Percentiles rank a stretch among this genome's conserved stretches.
Conservation (phyloP, 2,329 filamentous ascomycete species). For the Xylogone sp. region DNA sequence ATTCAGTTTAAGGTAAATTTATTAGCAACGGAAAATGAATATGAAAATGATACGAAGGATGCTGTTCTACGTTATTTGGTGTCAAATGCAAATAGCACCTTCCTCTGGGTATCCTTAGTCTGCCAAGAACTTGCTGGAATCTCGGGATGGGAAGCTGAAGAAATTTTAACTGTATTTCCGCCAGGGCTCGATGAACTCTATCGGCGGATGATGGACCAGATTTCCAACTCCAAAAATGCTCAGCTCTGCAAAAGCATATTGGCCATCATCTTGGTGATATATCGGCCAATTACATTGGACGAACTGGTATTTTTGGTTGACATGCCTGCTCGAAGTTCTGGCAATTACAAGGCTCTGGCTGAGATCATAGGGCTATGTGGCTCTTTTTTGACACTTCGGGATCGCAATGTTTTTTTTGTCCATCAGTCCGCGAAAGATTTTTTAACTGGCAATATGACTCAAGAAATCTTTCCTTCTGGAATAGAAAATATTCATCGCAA, state of each 20-base stretch:
- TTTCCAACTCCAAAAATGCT: slow-evolving; percentile 24
- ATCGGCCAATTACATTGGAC: slow-evolving; percentile 31
- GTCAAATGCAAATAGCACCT: slow-evolving; percentile 22
- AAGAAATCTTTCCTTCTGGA: slow-evolving; percentile 27
- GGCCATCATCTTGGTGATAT: slow-evolving; percentile 22
- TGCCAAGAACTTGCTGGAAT: slow-evolving; percentile 16
- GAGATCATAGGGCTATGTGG: slow-evolving; percentile 32
- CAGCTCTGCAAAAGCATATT: slow-evolving; percentile 30
- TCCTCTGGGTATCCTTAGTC: slow-evolving; percentile 21
- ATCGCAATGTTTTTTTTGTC: not conserved
- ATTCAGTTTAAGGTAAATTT: slow-evolving; percentile 31
- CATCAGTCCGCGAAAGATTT: slow-evolving; percentile 25
- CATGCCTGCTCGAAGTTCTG: slow-evolving; percentile 7
- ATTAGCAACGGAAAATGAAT: slow-evolving; percentile 15
- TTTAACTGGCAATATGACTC: slow-evolving; percentile 21
- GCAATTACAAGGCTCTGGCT: slow-evolving; percentile 12
- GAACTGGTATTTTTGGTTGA: slow-evolving; percentile 24
- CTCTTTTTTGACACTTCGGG: slow-evolving; percentile 17
- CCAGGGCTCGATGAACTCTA: slow-evolving; percentile 34
- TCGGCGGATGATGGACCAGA: slow-evolving; percentile 31
- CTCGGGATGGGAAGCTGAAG: not conserved
- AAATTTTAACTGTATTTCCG: slow-evolving; percentile 21
- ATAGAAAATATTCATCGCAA: slow-evolving; percentile 21
- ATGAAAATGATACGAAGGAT: not conserved
- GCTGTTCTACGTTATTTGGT: slow-evolving; percentile 11